Evolutionary conservation across 208 protist species (phyloP), one percentile per base, ranked within the genome.

Genomic region (Lotmaria passim): DNA sequence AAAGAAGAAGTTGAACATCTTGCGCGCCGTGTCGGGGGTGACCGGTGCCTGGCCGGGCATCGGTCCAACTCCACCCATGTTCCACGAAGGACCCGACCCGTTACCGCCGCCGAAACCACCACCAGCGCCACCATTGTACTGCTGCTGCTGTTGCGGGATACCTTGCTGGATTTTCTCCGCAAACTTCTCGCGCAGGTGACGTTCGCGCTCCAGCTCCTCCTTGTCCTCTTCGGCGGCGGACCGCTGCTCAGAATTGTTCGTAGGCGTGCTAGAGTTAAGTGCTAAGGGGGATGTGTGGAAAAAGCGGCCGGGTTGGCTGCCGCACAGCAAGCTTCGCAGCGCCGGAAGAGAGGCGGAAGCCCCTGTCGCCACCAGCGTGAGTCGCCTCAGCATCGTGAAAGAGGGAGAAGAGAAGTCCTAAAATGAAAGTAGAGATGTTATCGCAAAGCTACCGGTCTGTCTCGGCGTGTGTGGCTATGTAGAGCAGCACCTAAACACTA

Each of bases 191-290:
- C 91, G 91, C 64, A 96, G 67, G 12, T 50, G 50, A 2, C 82
- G 77, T 65, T 96, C 91, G 46, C 88, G 81, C 75, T 96, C 88
- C 11, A 93, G 67, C 69, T 96, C 87, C 58, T 93, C 86, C 26
- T 73, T 78, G 61, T 96, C 91, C 63, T 96, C 91, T 10, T 92
- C 84, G 7, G 66, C 77, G 7, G 82, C 66, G 6, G 83, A 59
- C 19, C 76, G 81, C 67, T 70, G 73, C n/a, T 47, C 23, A 19
- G 61, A 21, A 46, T 23, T 62, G 38, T 33, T 63, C 33, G 17
- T 68, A 33, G 53, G 51, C 23, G n/a, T 57, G 44, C 41, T 33
- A 12, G 4, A 62, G 44, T 52, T 62, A 30, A 47, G 51, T 11
- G 31, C n/a, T 10, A 47, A 17, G 17, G 51, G 38, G 24, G 70